Percentiles rank a stretch among this genome's conserved stretches.
phyloP scores from a whole-genome alignment of 257 asterid species.

The Ehretia macrophylla region DNA sequence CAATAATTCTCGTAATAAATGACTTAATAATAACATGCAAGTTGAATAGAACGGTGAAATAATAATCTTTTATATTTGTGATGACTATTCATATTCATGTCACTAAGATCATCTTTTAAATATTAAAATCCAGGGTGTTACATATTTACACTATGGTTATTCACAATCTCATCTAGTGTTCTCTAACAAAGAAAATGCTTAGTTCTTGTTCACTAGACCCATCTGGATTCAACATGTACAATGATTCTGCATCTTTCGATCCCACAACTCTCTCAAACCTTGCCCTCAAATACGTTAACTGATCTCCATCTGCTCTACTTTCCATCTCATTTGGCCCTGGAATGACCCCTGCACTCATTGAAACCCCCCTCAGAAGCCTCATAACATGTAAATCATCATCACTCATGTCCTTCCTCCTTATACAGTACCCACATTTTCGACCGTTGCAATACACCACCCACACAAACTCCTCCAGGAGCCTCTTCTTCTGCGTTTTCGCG shows the following conservation, averaged over 20 bases:
- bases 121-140: too few relatives aligned
- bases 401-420: slow-evolving; percentile 62
- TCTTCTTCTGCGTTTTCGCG: slow-evolving; percentile 57
- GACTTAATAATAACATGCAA: too few relatives aligned
- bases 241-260: slow-evolving; percentile 80
- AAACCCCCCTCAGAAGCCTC: slow-evolving; percentile 70
- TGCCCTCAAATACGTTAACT: slow-evolving; percentile 73
- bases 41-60: too few relatives aligned
- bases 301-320: slow-evolving; percentile 33
- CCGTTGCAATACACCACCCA: slow-evolving; percentile 92
- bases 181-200: slow-evolving; percentile 68
- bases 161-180: slow-evolving; percentile 7
- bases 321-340: slow-evolving; percentile 31
- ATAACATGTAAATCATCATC: slow-evolving; percentile 77
- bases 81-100: too few relatives aligned
- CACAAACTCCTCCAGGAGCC: slow-evolving; percentile 71
- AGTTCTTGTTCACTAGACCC: slow-evolving; percentile 80
- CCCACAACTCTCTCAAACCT: slow-evolving; percentile 77
- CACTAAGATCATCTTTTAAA: too few relatives aligned
- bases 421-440: slow-evolving; percentile 62
- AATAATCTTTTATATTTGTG: too few relatives aligned
- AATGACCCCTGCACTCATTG: slow-evolving; percentile 92
- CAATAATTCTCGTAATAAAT: too few relatives aligned
- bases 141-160: too few relatives aligned
- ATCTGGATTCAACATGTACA: slow-evolving; percentile 90